These are phyloP conservation scores for Leccinum discolor DNA, from an alignment of 1,284 basidiomycete species.

Conservation along the genomic window DNA sequence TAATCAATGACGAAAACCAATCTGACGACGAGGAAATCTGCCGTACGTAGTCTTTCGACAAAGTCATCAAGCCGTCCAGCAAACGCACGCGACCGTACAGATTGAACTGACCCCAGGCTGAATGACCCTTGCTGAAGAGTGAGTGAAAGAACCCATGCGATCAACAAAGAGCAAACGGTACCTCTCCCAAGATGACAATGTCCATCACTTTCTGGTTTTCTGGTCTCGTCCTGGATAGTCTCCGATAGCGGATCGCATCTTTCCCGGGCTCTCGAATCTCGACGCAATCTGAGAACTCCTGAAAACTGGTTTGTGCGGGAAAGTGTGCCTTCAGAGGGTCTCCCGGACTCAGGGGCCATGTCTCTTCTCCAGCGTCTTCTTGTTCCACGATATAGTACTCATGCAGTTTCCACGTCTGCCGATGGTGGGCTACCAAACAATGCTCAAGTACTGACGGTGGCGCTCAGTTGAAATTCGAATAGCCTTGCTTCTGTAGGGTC, in stretches of 20 bases:
- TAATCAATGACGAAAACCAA: conserved; percentile 2
- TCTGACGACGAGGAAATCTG: conserved; percentile 1
- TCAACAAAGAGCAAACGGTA: conserved; percentile 24
- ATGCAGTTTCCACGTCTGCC: conserved; percentile 76
- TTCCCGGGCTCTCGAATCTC: conserved; percentile 22
- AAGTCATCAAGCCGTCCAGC: conserved; percentile 68
- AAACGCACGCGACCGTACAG: conserved; percentile 68
- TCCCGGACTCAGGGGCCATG: conserved; percentile 20
- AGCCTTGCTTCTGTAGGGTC: neutral
- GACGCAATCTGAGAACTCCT: conserved; percentile 19
- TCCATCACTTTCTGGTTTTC: conserved; percentile 37
- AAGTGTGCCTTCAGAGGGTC: conserved; percentile 39
- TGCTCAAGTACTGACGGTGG: conserved; percentile 56
- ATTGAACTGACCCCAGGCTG: conserved; percentile 79
- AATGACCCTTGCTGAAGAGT: conserved; percentile 58
- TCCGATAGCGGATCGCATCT: conserved; percentile 43
- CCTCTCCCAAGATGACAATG: conserved; percentile 72
- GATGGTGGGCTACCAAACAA: conserved; percentile 63
- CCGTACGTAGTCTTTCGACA: conserved; percentile 77
- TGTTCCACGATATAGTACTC: conserved; percentile 59
- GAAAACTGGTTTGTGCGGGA: conserved; percentile 18
- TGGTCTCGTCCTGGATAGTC: conserved; percentile 10
- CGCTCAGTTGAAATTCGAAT: conserved; percentile 32
- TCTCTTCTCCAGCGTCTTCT: conserved; percentile 2
- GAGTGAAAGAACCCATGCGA: conserved; percentile 1